These are phyloP conservation scores for Botryotinia convoluta DNA, from an alignment of 2,329 filamentous ascomycete genomes.

Conservation along the genomic window DNA sequence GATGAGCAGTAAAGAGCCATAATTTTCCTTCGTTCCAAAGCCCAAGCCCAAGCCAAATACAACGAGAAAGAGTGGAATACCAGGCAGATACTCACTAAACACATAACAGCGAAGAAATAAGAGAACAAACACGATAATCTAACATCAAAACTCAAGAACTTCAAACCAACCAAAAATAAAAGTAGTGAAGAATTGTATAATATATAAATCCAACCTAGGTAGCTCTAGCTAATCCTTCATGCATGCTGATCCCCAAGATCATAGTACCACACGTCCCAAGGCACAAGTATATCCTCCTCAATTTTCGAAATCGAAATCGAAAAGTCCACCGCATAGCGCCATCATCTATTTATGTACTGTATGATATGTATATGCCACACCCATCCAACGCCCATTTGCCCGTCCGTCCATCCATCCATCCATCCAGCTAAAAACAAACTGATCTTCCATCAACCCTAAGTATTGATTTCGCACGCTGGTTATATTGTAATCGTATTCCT, in stretches of 20 bases:
- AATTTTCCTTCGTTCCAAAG: no score
- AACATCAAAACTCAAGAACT: background rate
- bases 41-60: no score
- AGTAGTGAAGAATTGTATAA: background rate
- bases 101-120: no score
- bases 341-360: background rate
- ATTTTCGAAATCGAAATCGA: background rate
- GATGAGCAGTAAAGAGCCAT: no score
- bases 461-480: background rate
- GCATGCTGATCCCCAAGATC: background rate
- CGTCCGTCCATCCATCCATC: background rate
- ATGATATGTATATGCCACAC: background rate
- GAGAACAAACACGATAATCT: no score
- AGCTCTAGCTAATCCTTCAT: background rate
- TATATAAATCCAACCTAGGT: background rate
- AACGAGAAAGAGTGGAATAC: no score
- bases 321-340: background rate
- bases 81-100: no score
- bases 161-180: background rate
- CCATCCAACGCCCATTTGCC: background rate
- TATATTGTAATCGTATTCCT: background rate
- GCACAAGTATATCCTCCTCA: background rate
- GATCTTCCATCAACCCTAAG: background rate
- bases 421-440: conserved; percentile 7
- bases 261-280: background rate